Evolutionary conservation across 192 early-diverging fungal species (phyloP), one percentile per base, ranked within the genome.

Genomic region (Backusella australiensis): DNA sequence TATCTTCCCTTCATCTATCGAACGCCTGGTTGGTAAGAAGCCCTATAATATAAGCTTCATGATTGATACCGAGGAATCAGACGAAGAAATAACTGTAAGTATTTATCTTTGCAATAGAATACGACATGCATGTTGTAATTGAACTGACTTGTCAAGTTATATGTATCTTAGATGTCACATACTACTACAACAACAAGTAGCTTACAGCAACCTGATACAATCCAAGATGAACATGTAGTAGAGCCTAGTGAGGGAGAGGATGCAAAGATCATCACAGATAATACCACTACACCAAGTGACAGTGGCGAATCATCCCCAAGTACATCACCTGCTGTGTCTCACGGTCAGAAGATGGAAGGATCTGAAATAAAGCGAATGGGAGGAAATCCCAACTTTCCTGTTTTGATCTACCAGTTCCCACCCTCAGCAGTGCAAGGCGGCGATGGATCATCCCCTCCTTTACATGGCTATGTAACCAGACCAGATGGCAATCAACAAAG

Each of bases 51-150:
- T 76, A 34, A 70, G 44, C 23, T 76, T 76, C 35, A 76, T 70
- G 68, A 68, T 76, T 15, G 66, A 69, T 63, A 70, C 46, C 11
- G 75, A 70, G 8, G 75, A 76, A 23, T 36, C 35, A 26, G 74
- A 75, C 34, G 34, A 68, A 46, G 74, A 75, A 21, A 53, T 69
- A n/a, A 68, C 74, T 41, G 74, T 75, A 38, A 66, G 74, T 42
- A 23, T 41, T 14, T 35, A 7, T 41, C 21, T 53, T 29, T 17
- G 34, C 14, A 34, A 32, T 15, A 5, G 23, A 26, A 39, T 36
- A 34, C 9, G 7, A n/a, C 1, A 38, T 41, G 15, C 19, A 34
- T 41, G 69, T 71, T 26, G 41, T 21, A 19, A 29, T 23, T 12
- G 34, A 69, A 34, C 32, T 39, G 34, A 21, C 32, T 41, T 69